Evolutionary conservation across 2,329 filamentous ascomycete genomes (phyloP).

Genomic region (Paracorniculantispora psalliotae): DNA sequence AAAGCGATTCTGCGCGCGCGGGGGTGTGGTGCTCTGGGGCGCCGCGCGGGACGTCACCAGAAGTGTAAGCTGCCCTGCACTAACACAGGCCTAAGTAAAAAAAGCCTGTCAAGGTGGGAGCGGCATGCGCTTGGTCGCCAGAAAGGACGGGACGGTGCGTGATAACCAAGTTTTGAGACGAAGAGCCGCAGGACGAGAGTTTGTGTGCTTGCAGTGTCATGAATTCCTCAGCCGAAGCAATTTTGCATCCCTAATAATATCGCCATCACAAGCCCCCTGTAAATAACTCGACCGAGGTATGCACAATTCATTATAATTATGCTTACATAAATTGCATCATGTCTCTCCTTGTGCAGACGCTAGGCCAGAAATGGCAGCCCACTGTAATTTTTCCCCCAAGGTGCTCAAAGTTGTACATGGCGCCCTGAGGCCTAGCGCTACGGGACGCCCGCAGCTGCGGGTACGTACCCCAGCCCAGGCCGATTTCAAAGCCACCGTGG

Average conservation of each 20-base stretch:
- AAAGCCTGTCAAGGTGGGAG: not conserved
- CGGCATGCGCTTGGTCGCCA: not conserved
- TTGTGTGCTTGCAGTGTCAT: not conserved
- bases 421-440: not conserved
- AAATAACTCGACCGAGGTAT: conserved; percentile 7
- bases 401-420: not conserved
- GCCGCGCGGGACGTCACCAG: conserved; percentile 3
- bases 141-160: not conserved
- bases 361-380: not conserved
- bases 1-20: not conserved
- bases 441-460: not conserved
- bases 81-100: not conserved
- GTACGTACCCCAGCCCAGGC: conserved; percentile 3
- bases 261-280: conserved; percentile 6
- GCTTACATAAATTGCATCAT: conserved; percentile 6
- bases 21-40: not conserved
- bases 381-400: not conserved
- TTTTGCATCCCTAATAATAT: conserved; percentile 3
- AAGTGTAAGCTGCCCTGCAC: conserved; percentile 6
- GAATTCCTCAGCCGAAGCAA: conserved; percentile 1
- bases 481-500: conserved; percentile 16
- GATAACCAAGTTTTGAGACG: not conserved
- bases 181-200: not conserved
- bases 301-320: conserved; percentile 2
- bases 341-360: conserved; percentile 2